Conservation (phyloP, 2,329 filamentous ascomycete genomes). For the Talaromyces sp. region DNA sequence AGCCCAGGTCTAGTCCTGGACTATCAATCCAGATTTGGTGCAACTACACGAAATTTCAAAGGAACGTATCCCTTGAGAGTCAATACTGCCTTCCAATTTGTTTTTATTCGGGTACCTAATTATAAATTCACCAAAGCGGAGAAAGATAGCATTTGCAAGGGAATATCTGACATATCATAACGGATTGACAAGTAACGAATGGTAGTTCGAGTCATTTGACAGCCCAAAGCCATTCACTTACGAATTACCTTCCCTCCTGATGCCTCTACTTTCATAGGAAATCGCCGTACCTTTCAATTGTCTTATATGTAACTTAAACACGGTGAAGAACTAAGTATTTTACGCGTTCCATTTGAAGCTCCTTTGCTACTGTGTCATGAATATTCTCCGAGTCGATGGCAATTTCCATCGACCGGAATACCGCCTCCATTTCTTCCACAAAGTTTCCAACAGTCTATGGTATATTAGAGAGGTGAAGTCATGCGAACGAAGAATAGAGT, state of each 20-base stretch:
- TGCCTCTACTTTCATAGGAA: too few relatives aligned
- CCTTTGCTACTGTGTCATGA: background rate
- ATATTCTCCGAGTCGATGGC: background rate
- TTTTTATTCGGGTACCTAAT: background rate
- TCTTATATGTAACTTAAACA: too few relatives aligned
- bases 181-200: background rate
- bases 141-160: background rate
- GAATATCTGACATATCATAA: background rate
- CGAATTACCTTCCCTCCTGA: background rate
- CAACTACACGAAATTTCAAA: background rate
- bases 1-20: too few relatives aligned
- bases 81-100: background rate
- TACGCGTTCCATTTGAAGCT: background rate
- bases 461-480: too few relatives aligned
- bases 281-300: too few relatives aligned
- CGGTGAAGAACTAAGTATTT: background rate
- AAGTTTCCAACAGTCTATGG: background rate
- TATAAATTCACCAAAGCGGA: background rate
- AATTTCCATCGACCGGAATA: background rate
- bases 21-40: background rate
- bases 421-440: constrained; percentile 3
- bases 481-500: too few relatives aligned
- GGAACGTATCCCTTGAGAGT: background rate
- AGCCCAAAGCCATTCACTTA: background rate
- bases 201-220: background rate